Percentiles rank a stretch among this genome's conserved stretches.
Conservation (phyloP, 768 basidiomycete species). For the Boletus tylopilopsis region DNA sequence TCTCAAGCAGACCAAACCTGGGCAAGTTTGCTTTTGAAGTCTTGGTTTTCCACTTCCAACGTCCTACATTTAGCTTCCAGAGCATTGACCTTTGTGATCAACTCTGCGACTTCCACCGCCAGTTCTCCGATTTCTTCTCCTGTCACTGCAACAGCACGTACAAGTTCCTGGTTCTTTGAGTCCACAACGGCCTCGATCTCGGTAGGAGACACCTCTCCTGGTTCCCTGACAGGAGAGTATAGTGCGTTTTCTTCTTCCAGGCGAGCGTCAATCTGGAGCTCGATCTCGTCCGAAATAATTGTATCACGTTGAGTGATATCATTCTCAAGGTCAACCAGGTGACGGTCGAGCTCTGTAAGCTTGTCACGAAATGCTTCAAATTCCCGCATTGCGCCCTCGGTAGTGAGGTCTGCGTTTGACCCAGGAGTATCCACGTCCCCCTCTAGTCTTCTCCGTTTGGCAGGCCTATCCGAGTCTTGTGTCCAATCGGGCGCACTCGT, state of each 20-base stretch:
- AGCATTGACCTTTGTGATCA: conserved; percentile 28
- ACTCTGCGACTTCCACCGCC: conserved; percentile 30
- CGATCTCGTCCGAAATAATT: conserved; percentile 28
- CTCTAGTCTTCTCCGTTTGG: conserved; percentile 26
- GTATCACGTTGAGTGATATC: conserved; percentile 34
- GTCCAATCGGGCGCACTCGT: conserved; percentile 8
- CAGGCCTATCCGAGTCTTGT: conserved; percentile 22
- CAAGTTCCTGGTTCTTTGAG: conserved; percentile 18
- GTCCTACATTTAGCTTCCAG: conserved; percentile 19
- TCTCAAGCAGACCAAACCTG: conserved; percentile 22
- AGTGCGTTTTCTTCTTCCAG: conserved; percentile 26
- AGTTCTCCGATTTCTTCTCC: conserved; percentile 31
- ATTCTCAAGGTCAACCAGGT: conserved; percentile 34
- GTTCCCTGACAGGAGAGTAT: conserved; percentile 18
- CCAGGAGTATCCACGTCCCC: conserved; percentile 1
- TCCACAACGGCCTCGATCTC: conserved; percentile 28
- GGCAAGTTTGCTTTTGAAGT: conserved; percentile 20
- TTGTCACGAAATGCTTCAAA: conserved; percentile 28
- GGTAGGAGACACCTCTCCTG: conserved; percentile 12
- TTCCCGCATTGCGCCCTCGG: conserved; percentile 11
- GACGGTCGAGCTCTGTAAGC: conserved; percentile 26
- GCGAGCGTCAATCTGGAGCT: conserved; percentile 28
- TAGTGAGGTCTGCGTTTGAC: neutral
- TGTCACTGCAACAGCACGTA: conserved; percentile 11
- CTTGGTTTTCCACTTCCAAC: conserved; percentile 28